phyloP scores from a whole-genome alignment of 2,329 filamentous ascomycete species.

The Acephala macrosclerotiorum region DNA sequence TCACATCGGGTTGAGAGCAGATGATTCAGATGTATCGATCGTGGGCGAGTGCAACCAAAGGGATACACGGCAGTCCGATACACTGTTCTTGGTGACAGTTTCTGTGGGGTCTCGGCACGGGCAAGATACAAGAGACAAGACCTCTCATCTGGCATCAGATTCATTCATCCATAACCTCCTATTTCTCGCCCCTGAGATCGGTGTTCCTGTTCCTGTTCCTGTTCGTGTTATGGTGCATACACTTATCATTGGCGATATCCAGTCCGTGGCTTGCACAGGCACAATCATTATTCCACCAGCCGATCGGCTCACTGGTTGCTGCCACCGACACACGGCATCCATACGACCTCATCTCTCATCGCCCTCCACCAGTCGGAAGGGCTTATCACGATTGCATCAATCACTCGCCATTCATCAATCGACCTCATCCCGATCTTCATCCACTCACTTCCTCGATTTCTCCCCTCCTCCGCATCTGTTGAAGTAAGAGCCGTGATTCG shows the following conservation, averaged over 20 bases:
- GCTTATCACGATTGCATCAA: not conserved
- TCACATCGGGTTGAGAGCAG: not conserved
- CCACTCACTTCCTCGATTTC: not conserved
- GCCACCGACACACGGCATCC: constrained; percentile 1
- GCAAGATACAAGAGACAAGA: not conserved
- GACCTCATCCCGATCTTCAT: not conserved
- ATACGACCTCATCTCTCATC: not conserved
- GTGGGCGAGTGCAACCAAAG: not conserved
- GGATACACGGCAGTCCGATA: not conserved
- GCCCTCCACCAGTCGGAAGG: not conserved
- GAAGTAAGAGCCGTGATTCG: not conserved
- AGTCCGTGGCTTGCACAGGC: not conserved
- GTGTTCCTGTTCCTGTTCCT: not conserved
- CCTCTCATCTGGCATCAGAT: not conserved
- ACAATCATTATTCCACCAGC: constrained; percentile 4
- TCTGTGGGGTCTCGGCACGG: not conserved
- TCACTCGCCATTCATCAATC: not conserved
- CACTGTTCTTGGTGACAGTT: not conserved
- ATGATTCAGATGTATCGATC: constrained; percentile 1
- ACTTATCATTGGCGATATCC: not conserved
- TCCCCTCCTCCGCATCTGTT: not conserved
- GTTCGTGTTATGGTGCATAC: not conserved
- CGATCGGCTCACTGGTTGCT: not conserved
- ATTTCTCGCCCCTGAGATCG: not conserved
- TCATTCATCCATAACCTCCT: not conserved